phyloP scores from a whole-genome alignment of 768 basidiomycete species.

The Peribolospora baueri region DNA sequence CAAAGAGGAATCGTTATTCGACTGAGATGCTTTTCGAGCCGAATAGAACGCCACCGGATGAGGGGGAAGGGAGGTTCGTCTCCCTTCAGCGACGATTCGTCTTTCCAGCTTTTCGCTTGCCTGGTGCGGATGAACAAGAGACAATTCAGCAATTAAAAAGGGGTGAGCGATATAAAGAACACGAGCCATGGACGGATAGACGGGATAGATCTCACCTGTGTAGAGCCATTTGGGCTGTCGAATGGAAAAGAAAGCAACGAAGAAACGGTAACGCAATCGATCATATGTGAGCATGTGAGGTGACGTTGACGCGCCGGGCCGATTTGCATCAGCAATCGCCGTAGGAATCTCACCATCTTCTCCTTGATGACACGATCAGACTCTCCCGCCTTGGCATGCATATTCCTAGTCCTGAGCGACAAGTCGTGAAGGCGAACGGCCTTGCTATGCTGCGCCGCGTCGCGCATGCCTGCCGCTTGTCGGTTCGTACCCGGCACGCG shows the following conservation, averaged over 20 bases:
- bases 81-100: conserved; percentile 30
- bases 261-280: conserved; percentile 2
- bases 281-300: neutral
- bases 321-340: too few species aligned
- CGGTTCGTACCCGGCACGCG: conserved; percentile 9
- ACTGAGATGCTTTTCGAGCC: too few species aligned
- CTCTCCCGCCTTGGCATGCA: conserved; percentile 75
- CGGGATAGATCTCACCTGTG: conserved; percentile 42
- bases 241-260: conserved; percentile 5
- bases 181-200: neutral
- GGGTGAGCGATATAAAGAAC: neutral
- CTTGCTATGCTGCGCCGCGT: conserved; percentile 26
- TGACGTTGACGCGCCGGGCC: conserved; percentile 11
- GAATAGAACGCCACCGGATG: too few species aligned
- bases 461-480: conserved; percentile 3
- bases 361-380: conserved; percentile 52
- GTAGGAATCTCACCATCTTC: conserved; percentile 38
- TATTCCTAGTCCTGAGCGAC: conserved; percentile 63
- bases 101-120: conserved; percentile 35
- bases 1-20: too few species aligned
- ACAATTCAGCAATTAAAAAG: neutral
- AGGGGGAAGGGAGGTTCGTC: too few species aligned
- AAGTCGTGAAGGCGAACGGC: conserved; percentile 64
- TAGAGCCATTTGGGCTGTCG: conserved; percentile 56
- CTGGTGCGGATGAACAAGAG: neutral